Evolutionary conservation across 2,329 filamentous ascomycete genomes (phyloP).

Genomic region (Ophiostoma quercus): DNA sequence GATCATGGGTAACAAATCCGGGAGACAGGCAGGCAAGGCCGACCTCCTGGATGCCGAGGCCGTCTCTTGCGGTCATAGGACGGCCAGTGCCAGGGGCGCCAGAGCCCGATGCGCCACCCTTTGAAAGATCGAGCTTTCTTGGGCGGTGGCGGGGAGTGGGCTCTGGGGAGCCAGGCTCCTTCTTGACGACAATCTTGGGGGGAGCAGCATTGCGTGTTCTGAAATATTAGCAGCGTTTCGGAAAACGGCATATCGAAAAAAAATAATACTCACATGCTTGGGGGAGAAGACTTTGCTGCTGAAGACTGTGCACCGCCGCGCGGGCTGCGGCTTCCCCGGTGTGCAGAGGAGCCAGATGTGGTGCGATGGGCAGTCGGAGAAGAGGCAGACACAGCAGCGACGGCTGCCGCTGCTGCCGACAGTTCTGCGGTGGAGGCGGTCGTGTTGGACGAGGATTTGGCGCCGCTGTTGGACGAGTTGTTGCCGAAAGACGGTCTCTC

Average conservation of each 20-base stretch:
- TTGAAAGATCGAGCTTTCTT: constrained; percentile 71
- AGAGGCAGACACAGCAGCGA: constrained; percentile 33
- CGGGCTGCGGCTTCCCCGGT: constrained; percentile 53
- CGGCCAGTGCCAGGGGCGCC: constrained; percentile 58
- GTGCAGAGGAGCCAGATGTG: constrained; percentile 33
- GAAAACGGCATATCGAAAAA: neutral
- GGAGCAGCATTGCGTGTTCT: constrained; percentile 37
- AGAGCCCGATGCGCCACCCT: constrained; percentile 49
- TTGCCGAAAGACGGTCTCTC: constrained; percentile 53
- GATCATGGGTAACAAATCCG: constrained; percentile 92
- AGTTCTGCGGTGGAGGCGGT: constrained; percentile 39
- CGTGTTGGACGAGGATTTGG: constrained; percentile 19
- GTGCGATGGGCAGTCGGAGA: constrained; percentile 43
- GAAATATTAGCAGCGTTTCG: neutral
- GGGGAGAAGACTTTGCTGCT: constrained; percentile 51
- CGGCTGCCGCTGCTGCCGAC: constrained; percentile 35
- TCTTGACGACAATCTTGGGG: constrained; percentile 90
- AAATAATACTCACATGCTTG: constrained; percentile 52
- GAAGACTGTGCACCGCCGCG: constrained; percentile 37
- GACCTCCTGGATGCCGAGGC: constrained; percentile 81
- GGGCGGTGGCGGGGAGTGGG: constrained; percentile 70
- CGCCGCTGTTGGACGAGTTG: constrained; percentile 10
- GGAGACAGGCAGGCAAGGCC: constrained; percentile 92
- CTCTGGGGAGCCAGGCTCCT: constrained; percentile 85
- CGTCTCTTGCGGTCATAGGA: constrained; percentile 72